phyloP scores from a whole-genome alignment of 1,284 basidiomycete species.

The Apiotrichum akiyoshidainum region DNA sequence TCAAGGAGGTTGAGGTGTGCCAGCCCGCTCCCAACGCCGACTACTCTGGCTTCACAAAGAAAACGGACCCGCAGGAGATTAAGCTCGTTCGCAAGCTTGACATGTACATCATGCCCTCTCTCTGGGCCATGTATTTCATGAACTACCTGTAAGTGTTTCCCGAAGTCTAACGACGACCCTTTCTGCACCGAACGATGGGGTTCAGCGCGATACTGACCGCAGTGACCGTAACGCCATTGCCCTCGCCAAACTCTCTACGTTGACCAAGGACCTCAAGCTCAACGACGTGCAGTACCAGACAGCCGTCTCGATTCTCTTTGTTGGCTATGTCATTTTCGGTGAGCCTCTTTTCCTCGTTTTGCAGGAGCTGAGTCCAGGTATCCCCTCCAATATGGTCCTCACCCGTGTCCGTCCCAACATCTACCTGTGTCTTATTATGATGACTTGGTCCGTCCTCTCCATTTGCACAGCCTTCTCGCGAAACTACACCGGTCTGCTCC shows the following conservation, averaged over 20 bases:
- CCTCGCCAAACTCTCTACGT: conserved; percentile 24
- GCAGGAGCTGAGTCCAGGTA: not conserved
- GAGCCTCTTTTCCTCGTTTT: too few species aligned
- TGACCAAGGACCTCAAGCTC: conserved; percentile 34
- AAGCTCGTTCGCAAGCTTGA: conserved; percentile 30
- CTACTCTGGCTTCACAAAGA: conserved; percentile 31
- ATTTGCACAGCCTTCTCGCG: conserved; percentile 25
- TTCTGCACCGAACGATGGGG: too few species aligned
- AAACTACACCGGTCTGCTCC: conserved; percentile 34
- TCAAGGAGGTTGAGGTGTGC: not conserved
- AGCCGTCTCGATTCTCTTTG: conserved; percentile 46
- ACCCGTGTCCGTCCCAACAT: conserved; percentile 34
- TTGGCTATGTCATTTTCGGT: conserved; percentile 42
- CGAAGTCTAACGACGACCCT: too few species aligned
- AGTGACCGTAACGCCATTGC: conserved; percentile 26
- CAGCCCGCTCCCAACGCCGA: conserved; percentile 7
- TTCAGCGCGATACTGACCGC: not conserved
- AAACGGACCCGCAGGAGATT: conserved; percentile 29
- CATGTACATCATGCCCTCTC: conserved; percentile 27
- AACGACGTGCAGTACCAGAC: conserved; percentile 35
- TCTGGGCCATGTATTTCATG: conserved; percentile 29
- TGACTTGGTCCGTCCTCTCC: conserved; percentile 29
- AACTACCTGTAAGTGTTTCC: conserved; percentile 11
- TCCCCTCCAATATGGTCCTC: conserved; percentile 45
- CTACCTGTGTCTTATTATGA: conserved; percentile 36